Percentiles rank a stretch among this genome's conserved stretches.
Evolutionary conservation across 306 rosid genomes (phyloP).

Genomic region (Begonia fuchsioides): DNA sequence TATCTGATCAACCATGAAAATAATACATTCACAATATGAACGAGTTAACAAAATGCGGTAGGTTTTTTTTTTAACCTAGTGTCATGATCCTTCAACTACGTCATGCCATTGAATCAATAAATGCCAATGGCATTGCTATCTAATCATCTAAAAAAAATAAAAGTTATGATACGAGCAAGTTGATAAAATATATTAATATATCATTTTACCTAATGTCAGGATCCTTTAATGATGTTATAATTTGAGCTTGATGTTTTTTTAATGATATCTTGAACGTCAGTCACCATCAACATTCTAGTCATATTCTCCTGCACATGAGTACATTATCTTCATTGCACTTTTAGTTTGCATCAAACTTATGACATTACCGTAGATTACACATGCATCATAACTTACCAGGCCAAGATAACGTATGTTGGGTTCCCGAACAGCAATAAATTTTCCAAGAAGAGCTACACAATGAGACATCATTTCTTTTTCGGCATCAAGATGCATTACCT

Average conservation of each 20-base stretch:
- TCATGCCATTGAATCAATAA: slow-evolving; percentile 17
- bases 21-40: too few species aligned
- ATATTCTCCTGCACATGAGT: slow-evolving; percentile 62
- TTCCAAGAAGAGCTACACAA: slow-evolving; percentile 98
- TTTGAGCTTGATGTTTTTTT: slow-evolving; percentile 98
- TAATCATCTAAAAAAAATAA: too few species aligned
- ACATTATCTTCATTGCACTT: too few species aligned
- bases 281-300: slow-evolving; percentile 96
- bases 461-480: slow-evolving; percentile 99
- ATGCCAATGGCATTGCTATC: too few species aligned
- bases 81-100: slow-evolving; percentile 96
- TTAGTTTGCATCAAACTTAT: too few species aligned
- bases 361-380: too few species aligned
- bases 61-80: slow-evolving; percentile 46
- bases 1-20: too few species aligned
- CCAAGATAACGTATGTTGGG: slow-evolving; percentile 99
- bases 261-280: slow-evolving; percentile 96
- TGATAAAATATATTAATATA: too few species aligned
- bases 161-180: too few species aligned
- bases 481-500: slow-evolving; percentile 99
- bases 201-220: slow-evolving; percentile 82
- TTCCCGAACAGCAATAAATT: slow-evolving; percentile 97
- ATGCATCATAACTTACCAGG: slow-evolving; percentile 39
- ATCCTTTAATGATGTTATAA: slow-evolving; percentile 94
- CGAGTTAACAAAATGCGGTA: too few species aligned